Evolutionary conservation across 78 protist species (phyloP).

Genomic region (Creolimax fragrantissima): DNA sequence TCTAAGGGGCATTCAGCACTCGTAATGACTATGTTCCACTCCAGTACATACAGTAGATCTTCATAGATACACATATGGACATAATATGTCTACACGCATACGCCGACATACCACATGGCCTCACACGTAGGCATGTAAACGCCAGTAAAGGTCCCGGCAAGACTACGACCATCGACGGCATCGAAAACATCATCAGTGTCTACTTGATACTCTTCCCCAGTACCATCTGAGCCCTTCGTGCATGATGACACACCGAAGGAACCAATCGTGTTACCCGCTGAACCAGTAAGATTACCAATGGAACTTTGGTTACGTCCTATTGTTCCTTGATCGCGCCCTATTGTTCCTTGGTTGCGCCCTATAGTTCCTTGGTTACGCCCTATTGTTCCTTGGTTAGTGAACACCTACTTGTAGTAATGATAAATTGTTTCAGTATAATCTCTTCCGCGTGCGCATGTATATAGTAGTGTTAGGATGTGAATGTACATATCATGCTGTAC

Average conservation of each 20-base stretch:
- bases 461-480: neutral
- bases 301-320: neutral
- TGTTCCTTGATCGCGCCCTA: neutral
- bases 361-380: neutral
- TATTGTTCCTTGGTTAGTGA: neutral
- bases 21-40: neutral
- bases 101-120: slow-evolving; percentile 14
- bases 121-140: slow-evolving; percentile 5
- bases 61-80: neutral
- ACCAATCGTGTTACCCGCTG: too few species aligned
- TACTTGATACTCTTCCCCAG: neutral
- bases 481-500: neutral
- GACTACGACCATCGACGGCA: neutral
- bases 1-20: neutral
- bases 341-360: neutral
- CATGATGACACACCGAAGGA: too few species aligned
- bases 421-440: neutral
- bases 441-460: neutral
- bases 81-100: neutral
- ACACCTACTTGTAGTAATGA: neutral
- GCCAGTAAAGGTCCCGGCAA: slow-evolving; percentile 1
- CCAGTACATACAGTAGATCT: neutral
- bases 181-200: neutral
- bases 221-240: too few species aligned
- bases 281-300: too few species aligned